Percentiles rank a stretch among this genome's conserved stretches.
phyloP scores from a whole-genome alignment of 768 basidiomycete species.

The Collybia nuda region DNA sequence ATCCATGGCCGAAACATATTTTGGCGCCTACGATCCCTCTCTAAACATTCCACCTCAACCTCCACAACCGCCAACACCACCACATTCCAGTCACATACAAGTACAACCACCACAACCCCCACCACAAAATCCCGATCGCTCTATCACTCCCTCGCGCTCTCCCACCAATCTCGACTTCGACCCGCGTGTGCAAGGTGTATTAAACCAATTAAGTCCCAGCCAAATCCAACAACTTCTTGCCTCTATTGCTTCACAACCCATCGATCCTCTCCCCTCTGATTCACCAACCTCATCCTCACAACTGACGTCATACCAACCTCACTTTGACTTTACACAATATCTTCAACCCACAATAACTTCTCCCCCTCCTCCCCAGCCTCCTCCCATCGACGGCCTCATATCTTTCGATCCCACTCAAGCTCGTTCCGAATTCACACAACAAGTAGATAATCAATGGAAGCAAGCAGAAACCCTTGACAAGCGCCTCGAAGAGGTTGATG shows the following conservation, averaged over 20 bases:
- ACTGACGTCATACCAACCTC: slow-evolving; percentile 33
- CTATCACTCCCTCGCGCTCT: slow-evolving; percentile 22
- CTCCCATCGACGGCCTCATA: slow-evolving; percentile 25
- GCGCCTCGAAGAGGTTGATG: slow-evolving; percentile 70
- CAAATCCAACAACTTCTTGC: slow-evolving; percentile 59
- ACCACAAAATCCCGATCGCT: slow-evolving; percentile 16
- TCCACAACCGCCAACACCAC: not conserved
- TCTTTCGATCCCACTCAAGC: slow-evolving; percentile 24
- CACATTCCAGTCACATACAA: not conserved
- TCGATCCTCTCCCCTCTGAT: slow-evolving; percentile 24
- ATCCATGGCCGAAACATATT: slow-evolving; percentile 15
- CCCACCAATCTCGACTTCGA: slow-evolving; percentile 34
- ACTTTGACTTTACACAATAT: slow-evolving; percentile 30
- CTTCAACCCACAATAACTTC: slow-evolving; percentile 11
- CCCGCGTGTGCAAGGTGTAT: slow-evolving; percentile 45
- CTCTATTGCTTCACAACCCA: slow-evolving; percentile 37
- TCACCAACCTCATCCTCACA: slow-evolving; percentile 16
- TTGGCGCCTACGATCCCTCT: not conserved
- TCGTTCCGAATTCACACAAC: not conserved
- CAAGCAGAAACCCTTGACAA: slow-evolving; percentile 64
- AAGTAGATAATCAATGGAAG: slow-evolving; percentile 38
- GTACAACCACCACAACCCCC: slow-evolving; percentile 2
- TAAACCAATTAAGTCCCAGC: slow-evolving; percentile 52
- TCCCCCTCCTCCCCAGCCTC: slow-evolving; percentile 7
- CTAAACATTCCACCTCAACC: slow-evolving; percentile 2